Evolutionary conservation across 164 flowering plant species (phyloP), one percentile per base, ranked within the genome.

Genomic region (Liquidambar formosana): DNA sequence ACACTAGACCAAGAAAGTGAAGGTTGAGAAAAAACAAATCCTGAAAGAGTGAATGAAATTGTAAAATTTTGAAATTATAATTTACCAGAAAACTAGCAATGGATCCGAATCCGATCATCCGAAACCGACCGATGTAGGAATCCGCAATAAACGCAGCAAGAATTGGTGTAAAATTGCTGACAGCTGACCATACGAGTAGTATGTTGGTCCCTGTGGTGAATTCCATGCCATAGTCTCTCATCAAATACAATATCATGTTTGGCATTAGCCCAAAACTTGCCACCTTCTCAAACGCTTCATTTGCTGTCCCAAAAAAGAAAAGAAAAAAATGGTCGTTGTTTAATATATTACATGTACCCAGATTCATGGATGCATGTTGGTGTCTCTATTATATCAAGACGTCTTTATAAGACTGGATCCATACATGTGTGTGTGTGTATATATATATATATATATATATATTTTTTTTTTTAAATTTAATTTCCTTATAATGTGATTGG

Each of bases 131-230:
- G 70, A 85, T 51, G 76, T 67, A 84, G 44, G 89, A 81, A 80
- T 89, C 90, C 21, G 89, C 80, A 10, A 89, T 61, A 64, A 85
- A 84, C 70, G 90, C 90, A 0, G 90, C 90, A 0, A 82, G 0
- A 15, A 78, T 53, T 0, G 90, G 83, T 61, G 65, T 59, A 73
- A 77, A 74, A 65, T 78, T 76, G 0, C 87, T 69, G 3, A 63
- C 26, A 0, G 85, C 90, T 0, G 53, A 27, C 89, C 89, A 86
- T 18, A 79, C 0, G 73, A 78, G 75, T 49, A 85, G 5, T 15
- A 82, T 65, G 61, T 28, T 78, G 1, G 82, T 45, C n/a, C 73
- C 93, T 0, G 56, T 58, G 0, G 84, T 81, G 1, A n/a, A 5
- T 0, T 27, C 54, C 68, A 89, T 43, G 57, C 81, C 74, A 66